A percentile compares a stretch with the other conserved stretches of the same genome.
These are phyloP conservation scores for Erysiphe neolycopersici DNA, from an alignment of 2,329 filamentous ascomycete genomes.

Conservation along the genomic window DNA sequence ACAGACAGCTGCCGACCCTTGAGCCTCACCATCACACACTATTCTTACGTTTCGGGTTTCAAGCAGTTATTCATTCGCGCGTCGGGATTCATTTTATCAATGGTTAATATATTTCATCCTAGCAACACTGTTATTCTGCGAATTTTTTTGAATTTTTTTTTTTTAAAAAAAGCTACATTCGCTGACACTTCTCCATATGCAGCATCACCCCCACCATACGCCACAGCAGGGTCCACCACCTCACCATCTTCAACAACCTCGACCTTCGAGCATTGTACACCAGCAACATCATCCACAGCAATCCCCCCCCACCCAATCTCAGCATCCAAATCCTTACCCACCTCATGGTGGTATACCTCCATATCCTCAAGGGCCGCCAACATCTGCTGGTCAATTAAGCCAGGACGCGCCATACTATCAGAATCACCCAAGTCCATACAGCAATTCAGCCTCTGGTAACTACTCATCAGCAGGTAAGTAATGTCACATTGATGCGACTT, in stretches of 20 bases:
- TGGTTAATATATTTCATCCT: conserved; percentile 12
- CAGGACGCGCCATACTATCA: conserved; percentile 56
- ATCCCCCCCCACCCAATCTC: conserved; percentile 25
- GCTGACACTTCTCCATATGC: conserved; percentile 15
- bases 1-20: conserved; percentile 12
- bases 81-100: conserved; percentile 12
- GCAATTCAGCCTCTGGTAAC: conserved; percentile 52
- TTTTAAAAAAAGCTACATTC: conserved; percentile 3
- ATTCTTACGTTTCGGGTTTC: conserved; percentile 10
- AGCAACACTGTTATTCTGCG: background rate
- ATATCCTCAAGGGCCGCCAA: conserved; percentile 41
- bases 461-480: conserved; percentile 60
- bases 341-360: conserved; percentile 37
- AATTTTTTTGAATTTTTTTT: conserved; percentile 3
- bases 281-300: conserved; percentile 41
- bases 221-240: conserved; percentile 42
- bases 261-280: conserved; percentile 46
- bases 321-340: conserved; percentile 41
- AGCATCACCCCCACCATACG: conserved; percentile 42
- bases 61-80: conserved; percentile 10
- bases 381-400: conserved; percentile 30
- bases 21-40: conserved; percentile 7
- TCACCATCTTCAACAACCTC: conserved; percentile 39
- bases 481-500: background rate
- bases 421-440: conserved; percentile 59